Percentiles rank a stretch among this genome's conserved stretches.
These are phyloP conservation scores for Gymnopilus junonius DNA, from an alignment of 768 basidiomycete species.

Conservation along the genomic window DNA sequence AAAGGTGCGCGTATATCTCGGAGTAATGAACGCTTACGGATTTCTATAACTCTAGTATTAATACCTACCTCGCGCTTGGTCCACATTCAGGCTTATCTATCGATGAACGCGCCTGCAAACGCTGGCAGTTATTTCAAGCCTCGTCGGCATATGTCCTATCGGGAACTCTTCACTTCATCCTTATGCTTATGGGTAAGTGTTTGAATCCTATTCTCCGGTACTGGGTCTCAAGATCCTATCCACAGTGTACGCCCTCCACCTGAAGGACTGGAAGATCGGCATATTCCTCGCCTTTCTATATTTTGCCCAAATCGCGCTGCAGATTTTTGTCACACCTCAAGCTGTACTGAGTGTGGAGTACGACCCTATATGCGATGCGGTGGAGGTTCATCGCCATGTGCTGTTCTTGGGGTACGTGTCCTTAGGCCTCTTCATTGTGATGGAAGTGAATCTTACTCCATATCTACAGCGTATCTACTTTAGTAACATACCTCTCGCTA, in stretches of 20 bases:
- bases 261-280: slow-evolving; percentile 1
- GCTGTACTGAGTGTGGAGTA: not conserved
- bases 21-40: not conserved
- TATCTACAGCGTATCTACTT: slow-evolving; percentile 9
- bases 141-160: not conserved
- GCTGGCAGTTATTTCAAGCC: slow-evolving; percentile 7
- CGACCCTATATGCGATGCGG: slow-evolving; percentile 7
- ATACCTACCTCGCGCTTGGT: slow-evolving; percentile 10
- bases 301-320: not conserved
- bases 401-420: slow-evolving; percentile 4
- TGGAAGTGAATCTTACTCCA: too few species aligned
- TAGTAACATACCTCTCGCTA: slow-evolving; percentile 11
- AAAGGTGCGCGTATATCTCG: not conserved
- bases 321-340: not conserved
- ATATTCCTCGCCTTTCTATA: slow-evolving; percentile 2
- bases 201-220: not conserved
- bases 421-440: too few species aligned
- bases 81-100: not conserved
- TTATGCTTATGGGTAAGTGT: slow-evolving; percentile 12
- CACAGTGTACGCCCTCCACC: slow-evolving; percentile 14
- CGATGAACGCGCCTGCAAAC: not conserved
- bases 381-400: not conserved
- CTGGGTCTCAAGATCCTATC: not conserved
- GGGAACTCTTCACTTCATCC: slow-evolving; percentile 9
- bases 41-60: not conserved